Percentiles rank a stretch among this genome's conserved stretches.
Evolutionary conservation across 2,329 filamentous ascomycete genomes (phyloP).

Genomic region (Aspergillus candidus): DNA sequence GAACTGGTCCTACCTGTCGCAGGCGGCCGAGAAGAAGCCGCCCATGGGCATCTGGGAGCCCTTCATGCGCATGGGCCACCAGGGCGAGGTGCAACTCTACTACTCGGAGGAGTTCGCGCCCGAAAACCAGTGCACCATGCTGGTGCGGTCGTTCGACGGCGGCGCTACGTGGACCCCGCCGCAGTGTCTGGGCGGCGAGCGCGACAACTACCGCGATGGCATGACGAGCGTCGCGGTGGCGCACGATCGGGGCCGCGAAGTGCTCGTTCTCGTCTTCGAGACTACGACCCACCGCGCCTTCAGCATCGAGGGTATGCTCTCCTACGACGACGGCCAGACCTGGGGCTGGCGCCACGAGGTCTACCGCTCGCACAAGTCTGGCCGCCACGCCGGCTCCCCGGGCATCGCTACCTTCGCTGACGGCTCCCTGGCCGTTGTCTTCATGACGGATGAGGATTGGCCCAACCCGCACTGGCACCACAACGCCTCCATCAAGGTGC

Average conservation of each 20-base stretch:
- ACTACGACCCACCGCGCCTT: slow-evolving; percentile 39
- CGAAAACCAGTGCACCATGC: slow-evolving; percentile 47
- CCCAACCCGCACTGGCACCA: slow-evolving; percentile 32
- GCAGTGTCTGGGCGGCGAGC: slow-evolving; percentile 36
- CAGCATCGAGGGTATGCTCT: slow-evolving; percentile 41
- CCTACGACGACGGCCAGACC: slow-evolving; percentile 39
- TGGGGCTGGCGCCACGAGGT: slow-evolving; percentile 40
- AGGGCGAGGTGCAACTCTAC: slow-evolving; percentile 40
- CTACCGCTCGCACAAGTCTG: slow-evolving; percentile 27
- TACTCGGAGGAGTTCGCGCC: slow-evolving; percentile 44
- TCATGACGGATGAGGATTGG: slow-evolving; percentile 45
- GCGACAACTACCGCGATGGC: slow-evolving; percentile 30
- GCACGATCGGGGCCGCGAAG: slow-evolving; percentile 27
- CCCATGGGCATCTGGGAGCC: slow-evolving; percentile 46
- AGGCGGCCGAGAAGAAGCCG: slow-evolving; percentile 39
- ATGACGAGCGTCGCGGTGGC: slow-evolving; percentile 42
- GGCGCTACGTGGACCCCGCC: slow-evolving; percentile 42
- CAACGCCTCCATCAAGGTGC: slow-evolving; percentile 38
- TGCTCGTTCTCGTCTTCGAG: slow-evolving; percentile 44
- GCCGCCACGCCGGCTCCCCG: slow-evolving; percentile 40
- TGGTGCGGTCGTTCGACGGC: slow-evolving; percentile 40
- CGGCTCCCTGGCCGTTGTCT: slow-evolving; percentile 39
- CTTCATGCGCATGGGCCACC: slow-evolving; percentile 40
- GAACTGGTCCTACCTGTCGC: slow-evolving; percentile 40
- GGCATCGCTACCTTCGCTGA: slow-evolving; percentile 40